Evolutionary conservation across 306 rosid species (phyloP).

Genomic region (Cyamopsis tetragonoloba): DNA sequence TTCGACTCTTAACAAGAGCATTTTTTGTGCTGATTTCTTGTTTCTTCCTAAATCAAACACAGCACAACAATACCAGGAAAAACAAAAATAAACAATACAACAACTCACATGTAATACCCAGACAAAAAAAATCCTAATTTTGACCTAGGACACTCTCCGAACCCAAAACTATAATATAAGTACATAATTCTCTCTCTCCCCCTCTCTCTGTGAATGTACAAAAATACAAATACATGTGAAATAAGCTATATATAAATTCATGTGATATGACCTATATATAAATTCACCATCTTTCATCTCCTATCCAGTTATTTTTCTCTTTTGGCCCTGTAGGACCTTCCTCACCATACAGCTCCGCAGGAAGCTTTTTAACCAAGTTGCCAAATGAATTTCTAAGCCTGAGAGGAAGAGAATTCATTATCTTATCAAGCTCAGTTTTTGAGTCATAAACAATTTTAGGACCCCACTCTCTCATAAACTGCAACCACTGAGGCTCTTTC

Average conservation of each 20-base stretch:
- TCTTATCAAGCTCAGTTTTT: conserved; percentile 40
- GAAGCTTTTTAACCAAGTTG: conserved; percentile 30
- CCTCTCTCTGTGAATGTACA: background rate
- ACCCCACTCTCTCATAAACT: conserved; percentile 46
- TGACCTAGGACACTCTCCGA: background rate
- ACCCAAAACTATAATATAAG: background rate
- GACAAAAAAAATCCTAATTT: background rate
- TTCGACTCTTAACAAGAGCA: conserved; percentile 36
- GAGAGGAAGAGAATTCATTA: conserved; percentile 31
- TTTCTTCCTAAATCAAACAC: too few species aligned
- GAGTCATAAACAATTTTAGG: conserved; percentile 41
- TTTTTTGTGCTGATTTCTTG: background rate
- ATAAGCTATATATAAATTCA: background rate
- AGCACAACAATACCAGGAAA: too few species aligned
- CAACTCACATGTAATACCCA: background rate
- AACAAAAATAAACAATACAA: background rate
- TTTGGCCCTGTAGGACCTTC: conserved; percentile 53
- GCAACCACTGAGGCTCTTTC: conserved; percentile 44
- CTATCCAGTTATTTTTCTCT: conserved; percentile 44
- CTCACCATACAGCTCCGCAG: conserved; percentile 40
- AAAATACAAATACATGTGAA: conserved; percentile 23
- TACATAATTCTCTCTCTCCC: too few species aligned
- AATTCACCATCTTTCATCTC: conserved; percentile 48
- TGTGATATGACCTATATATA: background rate
- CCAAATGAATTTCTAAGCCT: conserved; percentile 22